Percentiles rank a stretch among this genome's conserved stretches.
These are phyloP conservation scores for Eucalyptus victrix DNA, from an alignment of 345 rosid species.

Conservation along the genomic window DNA sequence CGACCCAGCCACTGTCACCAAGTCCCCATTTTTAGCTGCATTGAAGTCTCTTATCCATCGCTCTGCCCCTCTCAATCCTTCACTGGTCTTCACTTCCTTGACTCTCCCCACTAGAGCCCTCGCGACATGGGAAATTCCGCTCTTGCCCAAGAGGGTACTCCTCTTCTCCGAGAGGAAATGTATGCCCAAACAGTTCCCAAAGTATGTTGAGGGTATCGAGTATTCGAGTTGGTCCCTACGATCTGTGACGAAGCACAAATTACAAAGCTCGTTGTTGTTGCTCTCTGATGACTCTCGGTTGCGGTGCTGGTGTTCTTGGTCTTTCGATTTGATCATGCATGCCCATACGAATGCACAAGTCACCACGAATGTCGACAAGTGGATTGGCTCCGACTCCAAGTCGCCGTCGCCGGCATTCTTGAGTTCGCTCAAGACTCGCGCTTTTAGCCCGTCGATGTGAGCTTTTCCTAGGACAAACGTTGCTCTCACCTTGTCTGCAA, in stretches of 20 bases:
- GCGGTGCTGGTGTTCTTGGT: neutral
- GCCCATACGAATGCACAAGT: neutral
- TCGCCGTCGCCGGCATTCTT: neutral
- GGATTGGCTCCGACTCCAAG: neutral
- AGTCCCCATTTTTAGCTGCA: neutral
- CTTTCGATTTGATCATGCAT: neutral
- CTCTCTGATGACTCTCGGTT: neutral
- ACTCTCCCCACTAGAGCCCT: constrained; percentile 14
- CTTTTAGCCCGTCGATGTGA: constrained; percentile 4
- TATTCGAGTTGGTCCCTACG: neutral
- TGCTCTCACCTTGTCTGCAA: constrained; percentile 6
- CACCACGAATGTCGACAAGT: neutral
- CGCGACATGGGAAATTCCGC: constrained; percentile 18
- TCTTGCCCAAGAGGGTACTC: constrained; percentile 1
- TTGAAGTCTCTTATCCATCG: too few species aligned
- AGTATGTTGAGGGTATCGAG: constrained; percentile 4
- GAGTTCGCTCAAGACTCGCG: neutral
- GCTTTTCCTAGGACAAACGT: constrained; percentile 5
- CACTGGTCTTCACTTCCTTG: neutral
- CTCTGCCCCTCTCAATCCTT: too few species aligned
- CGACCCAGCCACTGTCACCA: constrained; percentile 11
- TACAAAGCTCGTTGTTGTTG: neutral
- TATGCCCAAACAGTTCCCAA: constrained; percentile 22
- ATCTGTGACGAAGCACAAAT: neutral
- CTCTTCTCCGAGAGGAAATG: neutral